Percentiles rank a stretch among this genome's conserved stretches.
Evolutionary conservation across 1,284 basidiomycete genomes (phyloP).

Genomic region (Sanghuangporus baumii): DNA sequence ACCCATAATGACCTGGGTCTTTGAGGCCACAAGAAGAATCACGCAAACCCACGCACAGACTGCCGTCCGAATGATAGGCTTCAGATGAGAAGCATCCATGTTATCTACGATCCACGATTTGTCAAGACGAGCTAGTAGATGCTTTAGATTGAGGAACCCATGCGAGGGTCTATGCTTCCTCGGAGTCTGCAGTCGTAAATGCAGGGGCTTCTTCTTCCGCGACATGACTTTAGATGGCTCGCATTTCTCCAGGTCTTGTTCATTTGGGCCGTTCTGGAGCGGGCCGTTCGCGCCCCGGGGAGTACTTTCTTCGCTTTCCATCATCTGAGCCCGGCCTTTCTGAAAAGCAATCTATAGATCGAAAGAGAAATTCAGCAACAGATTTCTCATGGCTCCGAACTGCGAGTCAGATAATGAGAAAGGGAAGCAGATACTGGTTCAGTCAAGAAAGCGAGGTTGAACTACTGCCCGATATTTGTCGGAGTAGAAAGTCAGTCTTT

Average conservation of each 20-base stretch:
- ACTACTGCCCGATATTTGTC: not conserved
- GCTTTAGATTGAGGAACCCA: not conserved
- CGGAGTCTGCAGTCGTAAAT: not conserved
- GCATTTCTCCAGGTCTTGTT: not conserved
- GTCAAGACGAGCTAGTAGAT: not conserved
- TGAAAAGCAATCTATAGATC: not conserved
- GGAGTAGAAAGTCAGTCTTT: not conserved
- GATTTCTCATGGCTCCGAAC: not conserved
- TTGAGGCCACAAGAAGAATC: slow-evolving; percentile 24
- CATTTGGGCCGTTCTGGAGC: not conserved
- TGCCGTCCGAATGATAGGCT: slow-evolving; percentile 27
- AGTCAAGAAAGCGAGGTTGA: not conserved
- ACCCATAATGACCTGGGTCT: slow-evolving; percentile 23
- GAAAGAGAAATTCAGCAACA: not conserved
- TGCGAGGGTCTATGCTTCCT: not conserved
- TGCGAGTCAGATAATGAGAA: too few species aligned
- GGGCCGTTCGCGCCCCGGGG: not conserved
- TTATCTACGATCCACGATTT: slow-evolving; percentile 5
- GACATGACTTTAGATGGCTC: not conserved
- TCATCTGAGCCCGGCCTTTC: not conserved
- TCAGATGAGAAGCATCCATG: slow-evolving; percentile 12
- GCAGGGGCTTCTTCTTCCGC: not conserved
- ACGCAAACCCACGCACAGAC: slow-evolving; percentile 28
- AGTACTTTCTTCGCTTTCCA: not conserved
- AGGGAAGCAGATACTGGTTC: not conserved